These are phyloP conservation scores for Phytophthora podocarpi DNA, from an alignment of 352 stramenopile genomes.

Conservation along the genomic window DNA sequence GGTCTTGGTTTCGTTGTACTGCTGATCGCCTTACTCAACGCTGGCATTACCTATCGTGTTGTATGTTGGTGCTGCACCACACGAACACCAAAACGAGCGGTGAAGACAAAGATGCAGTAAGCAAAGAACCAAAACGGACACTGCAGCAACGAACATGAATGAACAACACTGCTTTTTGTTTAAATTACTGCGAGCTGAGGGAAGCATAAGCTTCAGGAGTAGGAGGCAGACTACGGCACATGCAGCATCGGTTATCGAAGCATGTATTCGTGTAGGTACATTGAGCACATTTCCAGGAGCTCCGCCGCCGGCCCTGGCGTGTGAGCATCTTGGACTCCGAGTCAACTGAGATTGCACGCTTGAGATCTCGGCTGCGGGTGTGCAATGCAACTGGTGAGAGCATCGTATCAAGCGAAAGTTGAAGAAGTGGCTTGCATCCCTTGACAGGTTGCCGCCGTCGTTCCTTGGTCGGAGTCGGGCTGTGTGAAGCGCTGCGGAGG, in stretches of 20 bases:
- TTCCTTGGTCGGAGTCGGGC: slow-evolving; percentile 37
- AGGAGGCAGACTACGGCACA: slow-evolving; percentile 55
- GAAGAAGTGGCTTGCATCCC: slow-evolving; percentile 38
- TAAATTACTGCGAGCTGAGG: slow-evolving; percentile 34
- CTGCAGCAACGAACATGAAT: background rate
- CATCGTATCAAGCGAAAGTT: slow-evolving; percentile 45
- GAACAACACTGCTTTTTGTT: slow-evolving; percentile 23
- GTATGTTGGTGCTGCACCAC: slow-evolving; percentile 1
- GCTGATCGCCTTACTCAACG: slow-evolving; percentile 13
- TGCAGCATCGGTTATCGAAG: slow-evolving; percentile 71
- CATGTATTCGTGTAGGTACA: slow-evolving; percentile 83
- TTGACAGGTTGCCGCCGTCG: slow-evolving; percentile 22
- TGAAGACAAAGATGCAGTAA: slow-evolving; percentile 30
- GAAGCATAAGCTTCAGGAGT: slow-evolving; percentile 25
- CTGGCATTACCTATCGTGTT: slow-evolving; percentile 7
- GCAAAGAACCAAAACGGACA: too few species aligned
- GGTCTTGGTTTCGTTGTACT: slow-evolving; percentile 16
- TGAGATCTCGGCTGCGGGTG: slow-evolving; percentile 33
- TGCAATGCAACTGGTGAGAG: slow-evolving; percentile 39
- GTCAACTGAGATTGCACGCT: slow-evolving; percentile 17
- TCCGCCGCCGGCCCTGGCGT: slow-evolving; percentile 34
- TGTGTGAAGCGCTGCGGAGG: slow-evolving; percentile 39
- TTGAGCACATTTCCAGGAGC: slow-evolving; percentile 57
- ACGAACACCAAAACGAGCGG: background rate
- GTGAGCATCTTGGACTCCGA: slow-evolving; percentile 42